These are phyloP conservation scores for Pichia sp. DNA, from an alignment of 1,139 yeast species.

Conservation along the genomic window DNA sequence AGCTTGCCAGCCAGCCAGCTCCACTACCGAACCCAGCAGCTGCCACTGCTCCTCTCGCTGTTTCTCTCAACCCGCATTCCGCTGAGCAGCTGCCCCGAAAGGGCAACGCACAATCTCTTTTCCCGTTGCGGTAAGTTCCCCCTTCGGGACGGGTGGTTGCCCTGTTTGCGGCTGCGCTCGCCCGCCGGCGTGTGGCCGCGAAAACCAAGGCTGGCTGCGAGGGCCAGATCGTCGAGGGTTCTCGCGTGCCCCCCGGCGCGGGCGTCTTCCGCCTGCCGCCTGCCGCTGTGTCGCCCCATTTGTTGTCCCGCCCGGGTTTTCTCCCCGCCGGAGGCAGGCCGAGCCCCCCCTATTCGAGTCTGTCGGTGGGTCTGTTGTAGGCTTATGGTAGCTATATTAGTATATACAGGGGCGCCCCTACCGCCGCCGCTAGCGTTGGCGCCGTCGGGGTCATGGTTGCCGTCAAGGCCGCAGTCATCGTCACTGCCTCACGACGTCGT, in stretches of 20 bases:
- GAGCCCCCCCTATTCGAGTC: too few relatives aligned
- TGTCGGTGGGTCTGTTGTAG: neutral
- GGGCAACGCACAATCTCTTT: neutral
- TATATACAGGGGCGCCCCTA: too few relatives aligned
- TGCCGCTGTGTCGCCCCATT: neutral
- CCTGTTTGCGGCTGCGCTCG: neutral
- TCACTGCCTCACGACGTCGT: conserved; percentile 61
- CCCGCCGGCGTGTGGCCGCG: neutral
- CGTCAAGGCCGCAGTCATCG: too few relatives aligned
- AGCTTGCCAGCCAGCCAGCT: neutral
- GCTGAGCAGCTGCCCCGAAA: neutral
- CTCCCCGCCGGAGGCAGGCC: too few relatives aligned
- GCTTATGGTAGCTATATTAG: neutral
- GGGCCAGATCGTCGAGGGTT: neutral
- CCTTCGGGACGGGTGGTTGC: neutral
- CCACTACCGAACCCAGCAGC: neutral
- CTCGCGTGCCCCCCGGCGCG: neutral
- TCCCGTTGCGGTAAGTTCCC: conserved; percentile 4
- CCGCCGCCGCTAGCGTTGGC: neutral
- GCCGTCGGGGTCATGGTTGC: neutral
- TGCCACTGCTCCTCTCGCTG: neutral
- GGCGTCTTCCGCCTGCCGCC: too few relatives aligned
- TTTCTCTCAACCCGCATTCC: too few relatives aligned
- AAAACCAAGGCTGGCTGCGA: neutral
- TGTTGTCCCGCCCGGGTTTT: neutral